Percentiles rank a stretch among this genome's conserved stretches.
These are phyloP conservation scores for Sicyos baderoa DNA, from an alignment of 306 rosid species.

Conservation along the genomic window DNA sequence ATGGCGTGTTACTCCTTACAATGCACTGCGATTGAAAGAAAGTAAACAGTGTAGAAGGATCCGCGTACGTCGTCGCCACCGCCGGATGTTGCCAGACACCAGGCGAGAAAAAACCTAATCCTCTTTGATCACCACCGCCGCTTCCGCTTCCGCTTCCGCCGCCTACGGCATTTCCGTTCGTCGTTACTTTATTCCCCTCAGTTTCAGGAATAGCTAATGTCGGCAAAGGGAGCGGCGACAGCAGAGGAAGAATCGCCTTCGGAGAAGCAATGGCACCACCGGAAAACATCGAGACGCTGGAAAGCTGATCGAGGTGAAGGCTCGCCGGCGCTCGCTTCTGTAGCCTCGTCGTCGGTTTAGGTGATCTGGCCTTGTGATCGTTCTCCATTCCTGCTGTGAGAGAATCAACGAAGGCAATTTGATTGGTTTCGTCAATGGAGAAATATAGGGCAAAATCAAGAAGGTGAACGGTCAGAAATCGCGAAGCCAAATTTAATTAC, in stretches of 20 bases:
- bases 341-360: slow-evolving; percentile 44
- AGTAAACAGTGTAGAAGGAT: slow-evolving; percentile 38
- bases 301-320: slow-evolving; percentile 40
- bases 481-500: not conserved
- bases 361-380: not conserved
- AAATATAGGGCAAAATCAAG: slow-evolving; percentile 4
- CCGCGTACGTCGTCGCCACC: slow-evolving; percentile 29
- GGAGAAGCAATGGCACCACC: slow-evolving; percentile 19
- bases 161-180: not conserved
- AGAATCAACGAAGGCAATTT: slow-evolving; percentile 7
- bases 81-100: slow-evolving; percentile 60
- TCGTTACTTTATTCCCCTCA: slow-evolving; percentile 9
- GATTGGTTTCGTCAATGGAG: slow-evolving; percentile 4
- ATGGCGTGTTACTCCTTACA: slow-evolving; percentile 32
- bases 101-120: not conserved
- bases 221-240: slow-evolving; percentile 49
- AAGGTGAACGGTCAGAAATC: slow-evolving; percentile 12
- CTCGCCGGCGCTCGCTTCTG: slow-evolving; percentile 54
- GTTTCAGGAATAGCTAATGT: slow-evolving; percentile 33
- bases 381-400: slow-evolving; percentile 11
- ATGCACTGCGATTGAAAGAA: slow-evolving; percentile 53
- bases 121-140: not conserved
- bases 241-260: slow-evolving; percentile 61
- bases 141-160: too few relatives aligned
- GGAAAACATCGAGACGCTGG: slow-evolving; percentile 22